Percentiles rank a stretch among this genome's conserved stretches.
These are phyloP conservation scores for Tulasnella sp. DNA, from an alignment of 768 basidiomycete genomes.

Conservation along the genomic window DNA sequence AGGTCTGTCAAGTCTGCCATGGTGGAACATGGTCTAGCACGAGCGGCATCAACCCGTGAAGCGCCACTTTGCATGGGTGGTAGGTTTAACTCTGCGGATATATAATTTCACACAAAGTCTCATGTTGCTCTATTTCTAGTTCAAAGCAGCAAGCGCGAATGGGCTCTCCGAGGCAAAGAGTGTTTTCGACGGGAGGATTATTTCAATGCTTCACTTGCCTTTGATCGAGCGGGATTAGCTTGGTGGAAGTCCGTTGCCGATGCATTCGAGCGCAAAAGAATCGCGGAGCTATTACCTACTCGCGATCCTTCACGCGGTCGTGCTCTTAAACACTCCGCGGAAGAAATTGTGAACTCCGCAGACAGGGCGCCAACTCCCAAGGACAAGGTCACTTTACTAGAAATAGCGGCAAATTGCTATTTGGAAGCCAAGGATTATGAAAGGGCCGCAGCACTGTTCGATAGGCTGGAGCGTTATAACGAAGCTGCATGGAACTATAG, in stretches of 20 bases:
- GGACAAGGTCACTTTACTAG: neutral
- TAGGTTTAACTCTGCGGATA: neutral
- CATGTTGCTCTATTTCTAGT: neutral
- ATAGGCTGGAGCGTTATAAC: conserved; percentile 5
- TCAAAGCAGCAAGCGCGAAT: neutral
- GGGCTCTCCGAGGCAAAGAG: neutral
- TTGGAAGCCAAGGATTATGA: neutral
- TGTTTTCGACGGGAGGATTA: neutral
- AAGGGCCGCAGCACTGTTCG: neutral
- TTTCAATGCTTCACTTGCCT: neutral
- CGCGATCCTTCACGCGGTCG: neutral
- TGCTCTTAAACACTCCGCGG: neutral
- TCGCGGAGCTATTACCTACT: conserved; percentile 5
- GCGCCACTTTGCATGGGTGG: neutral
- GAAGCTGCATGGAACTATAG: conserved; percentile 13
- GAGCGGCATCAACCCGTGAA: neutral
- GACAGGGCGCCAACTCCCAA: neutral
- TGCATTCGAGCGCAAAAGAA: neutral
- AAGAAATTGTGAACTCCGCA: neutral
- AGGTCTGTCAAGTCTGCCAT: neutral
- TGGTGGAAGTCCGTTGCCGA: conserved; percentile 1
- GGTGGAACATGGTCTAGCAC: neutral
- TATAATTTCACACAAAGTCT: neutral
- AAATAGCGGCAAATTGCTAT: conserved; percentile 18
- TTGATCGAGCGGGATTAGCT: neutral